These are phyloP conservation scores for Phoma herbarum DNA, from an alignment of 2,329 filamentous ascomycete genomes.

Conservation along the genomic window DNA sequence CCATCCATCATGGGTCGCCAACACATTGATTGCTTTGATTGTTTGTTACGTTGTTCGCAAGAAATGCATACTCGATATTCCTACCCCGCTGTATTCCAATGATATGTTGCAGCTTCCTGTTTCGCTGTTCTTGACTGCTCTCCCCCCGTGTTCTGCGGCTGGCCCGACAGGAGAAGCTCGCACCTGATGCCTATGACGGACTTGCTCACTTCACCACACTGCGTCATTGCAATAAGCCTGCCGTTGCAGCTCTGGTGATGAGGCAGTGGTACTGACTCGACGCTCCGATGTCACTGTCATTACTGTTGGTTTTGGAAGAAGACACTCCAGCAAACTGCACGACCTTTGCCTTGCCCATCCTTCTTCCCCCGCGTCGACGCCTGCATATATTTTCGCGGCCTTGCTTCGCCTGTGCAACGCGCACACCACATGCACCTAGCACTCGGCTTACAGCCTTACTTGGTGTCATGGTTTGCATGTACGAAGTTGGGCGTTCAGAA, in stretches of 20 bases:
- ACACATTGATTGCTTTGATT: slow-evolving; percentile 5
- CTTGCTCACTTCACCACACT: neutral
- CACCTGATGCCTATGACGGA: slow-evolving; percentile 2
- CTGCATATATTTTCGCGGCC: neutral
- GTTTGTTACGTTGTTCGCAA: neutral
- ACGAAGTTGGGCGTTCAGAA: neutral
- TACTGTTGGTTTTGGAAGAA: neutral
- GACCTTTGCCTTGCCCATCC: neutral
- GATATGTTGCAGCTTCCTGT: neutral
- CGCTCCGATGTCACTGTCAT: neutral
- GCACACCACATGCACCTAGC: neutral
- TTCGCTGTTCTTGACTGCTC: neutral
- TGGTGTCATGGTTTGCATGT: neutral
- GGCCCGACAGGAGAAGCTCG: slow-evolving; percentile 4
- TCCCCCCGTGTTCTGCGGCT: neutral
- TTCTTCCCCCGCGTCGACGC: neutral
- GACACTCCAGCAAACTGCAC: neutral
- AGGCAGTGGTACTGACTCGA: neutral
- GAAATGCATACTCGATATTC: neutral
- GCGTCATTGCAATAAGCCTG: slow-evolving; percentile 4
- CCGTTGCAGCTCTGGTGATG: neutral
- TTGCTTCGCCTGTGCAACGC: slow-evolving; percentile 5
- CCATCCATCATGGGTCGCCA: slow-evolving; percentile 15
- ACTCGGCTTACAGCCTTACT: slow-evolving; percentile 3
- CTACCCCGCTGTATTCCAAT: neutral